Conservation (phyloP, 176 grass and related monocot species). For the Zea mays region Zm-B73-REFERENCE-NAM-5.0 NC_050096.1:5659001-5659500, state of each 20-base stretch:
- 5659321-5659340: slow-evolving; percentile 16
- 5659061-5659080: no score
- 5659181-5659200: slow-evolving; percentile 44
- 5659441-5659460: slow-evolving; percentile 48
- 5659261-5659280: slow-evolving; percentile 52
- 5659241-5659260: neutral
- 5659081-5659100: no score
- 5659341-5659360: slow-evolving; percentile 5
- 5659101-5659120: neutral
- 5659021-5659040: no score
- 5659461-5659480: slow-evolving; percentile 51
- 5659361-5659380: neutral
- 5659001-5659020: no score
- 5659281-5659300: slow-evolving; percentile 40
- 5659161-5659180: slow-evolving; percentile 49
- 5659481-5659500: slow-evolving; percentile 55
- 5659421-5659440: slow-evolving; percentile 42
- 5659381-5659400: slow-evolving; percentile 50
- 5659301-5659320: neutral
- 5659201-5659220: slow-evolving; percentile 49
- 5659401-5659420: slow-evolving; percentile 53
- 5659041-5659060: no score
- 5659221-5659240: neutral
- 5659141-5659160: slow-evolving; percentile 29
- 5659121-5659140: slow-evolving; percentile 6